Evolutionary conservation across 768 basidiomycete species (phyloP), one percentile per base, ranked within the genome.

Genomic region (Podaxis sp.): DNA sequence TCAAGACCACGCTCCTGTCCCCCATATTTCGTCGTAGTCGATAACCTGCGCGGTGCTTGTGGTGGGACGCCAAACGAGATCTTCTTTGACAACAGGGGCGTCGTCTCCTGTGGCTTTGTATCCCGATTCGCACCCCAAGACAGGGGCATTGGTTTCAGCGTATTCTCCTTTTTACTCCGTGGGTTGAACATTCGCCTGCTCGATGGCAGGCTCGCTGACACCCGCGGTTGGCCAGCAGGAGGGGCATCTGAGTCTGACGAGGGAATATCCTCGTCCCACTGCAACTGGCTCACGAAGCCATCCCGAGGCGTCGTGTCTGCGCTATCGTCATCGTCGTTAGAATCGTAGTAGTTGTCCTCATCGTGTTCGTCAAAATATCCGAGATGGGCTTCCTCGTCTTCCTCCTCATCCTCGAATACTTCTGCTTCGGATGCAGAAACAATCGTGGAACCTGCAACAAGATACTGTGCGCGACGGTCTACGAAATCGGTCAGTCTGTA

Each of bases 381-480:
- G 46, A 55, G 30, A 40, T 59, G 57, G 1, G 65, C 71, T 38
- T 79, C 76, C 39, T 77, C 76, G 38, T 81, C 77, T 52, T 82
- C 78, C 33, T 76, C 71, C 7, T 74, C 76, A 19, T 74, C 71
- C 58, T 77, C 77, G 17, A 72, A 75, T 6, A 74, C 69, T 61
- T 84, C 81, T 5, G 51, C 52, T 5, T 52, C 59, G 15, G 79
- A 76, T 3, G 82, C 75, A 11, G 81, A 77, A n/a, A 81, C 81
- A 26, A 87, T 80, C 36, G 81, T 79, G 7, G 86, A 85, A 56
- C 83, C 84, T 22, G 85, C 85, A 44, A 84, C 78, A 11, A 90
- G 80, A 68, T 83, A 88, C 69, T 90, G 89, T 7, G 88, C 78
- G 33, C 90, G 83, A 59, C 84, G 85, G 71, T 91, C 90, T 92